phyloP scores from a whole-genome alignment of 139 green algal genomes.

The Asterochloris sp. region DNA sequence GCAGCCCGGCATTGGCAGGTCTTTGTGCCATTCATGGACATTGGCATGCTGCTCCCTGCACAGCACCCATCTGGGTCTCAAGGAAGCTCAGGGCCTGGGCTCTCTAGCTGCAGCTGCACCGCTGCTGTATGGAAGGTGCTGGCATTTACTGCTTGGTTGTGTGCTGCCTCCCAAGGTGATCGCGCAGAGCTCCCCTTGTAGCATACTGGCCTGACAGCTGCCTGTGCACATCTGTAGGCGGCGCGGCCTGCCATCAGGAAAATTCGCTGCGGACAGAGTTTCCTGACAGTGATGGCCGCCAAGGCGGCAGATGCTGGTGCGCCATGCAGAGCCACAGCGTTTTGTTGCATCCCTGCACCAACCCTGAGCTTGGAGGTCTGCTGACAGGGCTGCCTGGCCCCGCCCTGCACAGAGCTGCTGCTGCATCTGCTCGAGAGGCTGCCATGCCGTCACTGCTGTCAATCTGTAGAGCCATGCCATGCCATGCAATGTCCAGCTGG shows the following conservation, averaged over 20 bases:
- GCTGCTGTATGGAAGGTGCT: background rate
- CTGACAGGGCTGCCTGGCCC: too few species aligned
- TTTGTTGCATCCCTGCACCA: background rate
- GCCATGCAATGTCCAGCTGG: too few species aligned
- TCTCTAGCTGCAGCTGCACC: background rate
- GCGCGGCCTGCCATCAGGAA: background rate
- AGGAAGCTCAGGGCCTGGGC: background rate
- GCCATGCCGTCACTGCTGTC: too few species aligned
- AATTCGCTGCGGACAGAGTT: constrained; percentile 10
- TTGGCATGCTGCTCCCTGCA: too few species aligned
- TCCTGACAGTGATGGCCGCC: constrained; percentile 3
- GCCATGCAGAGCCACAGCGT: background rate
- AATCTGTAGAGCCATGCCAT: too few species aligned
- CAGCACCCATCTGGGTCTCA: background rate
- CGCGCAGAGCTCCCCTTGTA: background rate
- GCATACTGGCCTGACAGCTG: background rate
- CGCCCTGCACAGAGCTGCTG: too few species aligned
- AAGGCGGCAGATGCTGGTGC: background rate
- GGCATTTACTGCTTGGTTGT: background rate
- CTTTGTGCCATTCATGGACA: too few species aligned
- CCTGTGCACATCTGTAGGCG: constrained; percentile 1
- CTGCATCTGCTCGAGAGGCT: too few species aligned
- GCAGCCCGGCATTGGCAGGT: too few species aligned
- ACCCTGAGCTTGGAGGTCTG: background rate
- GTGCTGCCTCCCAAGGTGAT: background rate